Base-by-base conservation (phyloP, 2,329 filamentous ascomycete genomes). In the Chrysoporthe puriensis region DNA sequence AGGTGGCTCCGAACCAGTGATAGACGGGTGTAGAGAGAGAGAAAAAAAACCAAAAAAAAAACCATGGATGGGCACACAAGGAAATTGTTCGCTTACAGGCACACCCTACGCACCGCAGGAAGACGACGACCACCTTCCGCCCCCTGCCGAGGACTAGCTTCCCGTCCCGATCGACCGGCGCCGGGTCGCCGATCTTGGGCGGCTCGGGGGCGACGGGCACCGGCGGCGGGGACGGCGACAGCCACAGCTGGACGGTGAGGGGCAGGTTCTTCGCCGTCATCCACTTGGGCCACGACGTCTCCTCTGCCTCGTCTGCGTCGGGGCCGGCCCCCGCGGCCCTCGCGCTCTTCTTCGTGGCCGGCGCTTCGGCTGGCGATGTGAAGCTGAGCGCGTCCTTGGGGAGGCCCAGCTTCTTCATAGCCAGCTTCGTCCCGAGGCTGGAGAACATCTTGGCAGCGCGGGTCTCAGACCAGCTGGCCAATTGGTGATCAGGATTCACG, bases 341-440 rank as follows among this genome's bases (percentile, higher is more conserved):
- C 36, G 36, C 36, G 32, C 54, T 42, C 44, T 46, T 46, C 11
- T 44, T 57, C 34, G n/a, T 34, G 52, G 52, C 21, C 13, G 71
- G 67, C 9, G 42, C 70, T 67, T 63, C 74, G 74, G 66, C 76
- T 68, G 69, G 71, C 46, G 74, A 70, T 42, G 80, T 77, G 69
- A 82, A 78, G 75, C 83, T 78, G 66, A 88, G 77, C 59, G 81
- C 76, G 71, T 87, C 79, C 76, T 79, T 83, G 50, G 84, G 81
- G 65, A 88, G 75, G 73, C 86, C 86, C 62, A 82, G 82, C 74
- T 86, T 87, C 71, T 81, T 85, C 72, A 89, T 79, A 69, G 86
- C 86, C 71, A 88, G 77, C 76, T 88, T 88, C 58, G 86, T 85
- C 18, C 83, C 82, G 66, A 89, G 77, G 71, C 79, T 84, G 72